phyloP scores from a whole-genome alignment of 495 filamentous ascomycete species.

The Penicillium parvum region DNA sequence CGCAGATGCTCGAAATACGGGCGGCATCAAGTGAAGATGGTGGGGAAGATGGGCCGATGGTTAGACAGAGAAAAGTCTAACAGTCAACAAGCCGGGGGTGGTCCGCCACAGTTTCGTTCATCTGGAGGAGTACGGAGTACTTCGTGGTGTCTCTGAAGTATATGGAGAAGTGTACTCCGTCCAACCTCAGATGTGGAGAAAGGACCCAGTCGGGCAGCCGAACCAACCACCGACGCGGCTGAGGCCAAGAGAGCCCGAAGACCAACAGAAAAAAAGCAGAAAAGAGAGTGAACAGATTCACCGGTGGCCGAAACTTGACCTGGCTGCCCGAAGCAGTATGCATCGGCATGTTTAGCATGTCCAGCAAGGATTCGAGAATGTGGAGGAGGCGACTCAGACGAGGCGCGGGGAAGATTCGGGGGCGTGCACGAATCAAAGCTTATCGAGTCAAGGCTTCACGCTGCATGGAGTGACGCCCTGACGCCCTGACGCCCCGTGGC shows the following conservation, averaged over 20 bases:
- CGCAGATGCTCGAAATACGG: no score
- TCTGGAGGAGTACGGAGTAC: constrained; percentile 3
- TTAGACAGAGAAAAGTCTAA: constrained; percentile 11
- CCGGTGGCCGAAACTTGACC: constrained; percentile 11
- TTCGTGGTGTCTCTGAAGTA: neutral
- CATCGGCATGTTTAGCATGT: neutral
- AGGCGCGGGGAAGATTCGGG: constrained; percentile 3
- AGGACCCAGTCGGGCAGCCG: constrained; percentile 2
- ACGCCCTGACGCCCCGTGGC: neutral
- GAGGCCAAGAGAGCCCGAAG: neutral
- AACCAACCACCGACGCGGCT: constrained; percentile 6
- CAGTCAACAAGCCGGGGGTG: constrained; percentile 1
- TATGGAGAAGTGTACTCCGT: constrained; percentile 5
- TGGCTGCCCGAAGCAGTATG: constrained; percentile 6
- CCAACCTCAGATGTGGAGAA: no score
- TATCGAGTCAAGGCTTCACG: constrained; percentile 2
- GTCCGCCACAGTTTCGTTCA: constrained; percentile 7
- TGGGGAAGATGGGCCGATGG: no score
- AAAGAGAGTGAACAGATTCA: constrained; percentile 11
- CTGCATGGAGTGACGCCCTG: neutral
- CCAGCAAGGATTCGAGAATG: constrained; percentile 13
- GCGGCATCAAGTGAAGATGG: no score
- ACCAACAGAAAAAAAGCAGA: neutral
- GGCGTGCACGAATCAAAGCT: constrained; percentile 15
- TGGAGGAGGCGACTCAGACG: constrained; percentile 17